phyloP scores from a whole-genome alignment of 768 basidiomycete genomes.

The Lactarius deliciosus region DNA sequence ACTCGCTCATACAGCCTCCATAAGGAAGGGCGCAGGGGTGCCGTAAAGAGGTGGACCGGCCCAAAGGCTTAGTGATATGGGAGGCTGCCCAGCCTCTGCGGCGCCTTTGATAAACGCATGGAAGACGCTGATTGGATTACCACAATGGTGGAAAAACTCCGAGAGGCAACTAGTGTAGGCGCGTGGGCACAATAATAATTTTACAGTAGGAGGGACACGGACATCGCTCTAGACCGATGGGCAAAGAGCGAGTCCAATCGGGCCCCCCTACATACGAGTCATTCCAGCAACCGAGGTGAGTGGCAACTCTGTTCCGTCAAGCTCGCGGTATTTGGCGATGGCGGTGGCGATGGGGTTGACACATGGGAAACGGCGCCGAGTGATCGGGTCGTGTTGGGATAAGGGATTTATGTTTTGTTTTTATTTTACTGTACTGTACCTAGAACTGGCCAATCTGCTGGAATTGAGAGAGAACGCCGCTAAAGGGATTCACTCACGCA shows the following conservation, averaged over 20 bases:
- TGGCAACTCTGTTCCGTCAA: slow-evolving; percentile 18
- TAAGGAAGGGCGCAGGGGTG: slow-evolving; percentile 19
- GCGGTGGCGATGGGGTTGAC: neutral
- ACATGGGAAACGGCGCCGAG: slow-evolving; percentile 10
- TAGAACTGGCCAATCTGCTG: slow-evolving; percentile 7
- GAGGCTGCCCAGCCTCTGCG: slow-evolving; percentile 26
- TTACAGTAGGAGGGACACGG: neutral
- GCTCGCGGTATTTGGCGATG: slow-evolving; percentile 18
- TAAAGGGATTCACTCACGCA: slow-evolving; percentile 12
- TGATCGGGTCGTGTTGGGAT: neutral
- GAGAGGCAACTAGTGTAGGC: slow-evolving; percentile 14
- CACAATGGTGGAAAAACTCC: slow-evolving; percentile 24
- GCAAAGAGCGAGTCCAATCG: neutral
- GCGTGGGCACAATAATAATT: slow-evolving; percentile 9
- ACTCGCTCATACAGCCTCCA: slow-evolving; percentile 5
- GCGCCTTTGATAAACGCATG: slow-evolving; percentile 23
- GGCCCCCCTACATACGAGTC: neutral
- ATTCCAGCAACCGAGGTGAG: neutral
- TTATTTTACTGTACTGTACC: neutral
- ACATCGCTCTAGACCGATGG: neutral
- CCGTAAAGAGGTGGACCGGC: slow-evolving; percentile 19
- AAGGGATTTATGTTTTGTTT: neutral
- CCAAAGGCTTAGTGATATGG: slow-evolving; percentile 24
- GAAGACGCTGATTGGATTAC: slow-evolving; percentile 22
- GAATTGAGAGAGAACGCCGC: slow-evolving; percentile 16